A percentile compares a stretch with the other conserved stretches of the same genome.
phyloP scores from a whole-genome alignment of 2,329 filamentous ascomycete genomes.

The Diaporthe nobilis region DNA sequence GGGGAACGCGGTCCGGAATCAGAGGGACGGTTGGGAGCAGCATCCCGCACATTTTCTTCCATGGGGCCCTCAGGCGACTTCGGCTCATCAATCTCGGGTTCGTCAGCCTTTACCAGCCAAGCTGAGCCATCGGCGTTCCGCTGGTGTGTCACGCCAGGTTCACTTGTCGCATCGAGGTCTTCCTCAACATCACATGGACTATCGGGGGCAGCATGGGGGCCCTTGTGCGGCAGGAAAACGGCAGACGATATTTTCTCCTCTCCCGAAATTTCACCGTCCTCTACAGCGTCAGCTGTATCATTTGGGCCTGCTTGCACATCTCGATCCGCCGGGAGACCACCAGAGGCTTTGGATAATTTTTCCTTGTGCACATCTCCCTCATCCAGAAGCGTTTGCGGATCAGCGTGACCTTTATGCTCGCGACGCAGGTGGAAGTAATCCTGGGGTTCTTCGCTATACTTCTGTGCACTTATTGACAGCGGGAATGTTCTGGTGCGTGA shows the following conservation, averaged over 20 bases:
- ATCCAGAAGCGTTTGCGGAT: conserved; percentile 19
- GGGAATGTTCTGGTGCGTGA: conserved; percentile 45
- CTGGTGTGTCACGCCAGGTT: conserved; percentile 38
- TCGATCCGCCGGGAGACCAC: conserved; percentile 26
- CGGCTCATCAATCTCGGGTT: conserved; percentile 57
- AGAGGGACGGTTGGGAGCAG: background rate
- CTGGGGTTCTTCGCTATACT: conserved; percentile 38
- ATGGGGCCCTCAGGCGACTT: conserved; percentile 50
- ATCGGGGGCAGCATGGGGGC: conserved; percentile 58
- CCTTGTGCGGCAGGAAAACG: conserved; percentile 84
- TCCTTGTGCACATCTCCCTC: conserved; percentile 20
- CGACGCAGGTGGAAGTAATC: conserved; percentile 46
- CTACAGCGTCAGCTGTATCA: conserved; percentile 52
- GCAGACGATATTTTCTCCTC: conserved; percentile 91
- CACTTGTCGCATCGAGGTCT: conserved; percentile 40
- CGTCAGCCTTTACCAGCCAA: conserved; percentile 73
- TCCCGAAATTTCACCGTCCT: conserved; percentile 74
- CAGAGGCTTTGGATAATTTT: conserved; percentile 37
- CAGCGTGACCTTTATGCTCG: conserved; percentile 20
- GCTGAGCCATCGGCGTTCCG: conserved; percentile 46
- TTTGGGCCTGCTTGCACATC: conserved; percentile 35
- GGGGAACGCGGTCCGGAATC: conserved; percentile 35
- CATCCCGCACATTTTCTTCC: conserved; percentile 47
- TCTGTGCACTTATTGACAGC: conserved; percentile 33
- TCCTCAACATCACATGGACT: conserved; percentile 44